Evolutionary conservation across 805 yeast genomes (phyloP), one percentile per base, ranked within the genome.

Genomic region (Sugiyamaella mastotermitis): DNA sequence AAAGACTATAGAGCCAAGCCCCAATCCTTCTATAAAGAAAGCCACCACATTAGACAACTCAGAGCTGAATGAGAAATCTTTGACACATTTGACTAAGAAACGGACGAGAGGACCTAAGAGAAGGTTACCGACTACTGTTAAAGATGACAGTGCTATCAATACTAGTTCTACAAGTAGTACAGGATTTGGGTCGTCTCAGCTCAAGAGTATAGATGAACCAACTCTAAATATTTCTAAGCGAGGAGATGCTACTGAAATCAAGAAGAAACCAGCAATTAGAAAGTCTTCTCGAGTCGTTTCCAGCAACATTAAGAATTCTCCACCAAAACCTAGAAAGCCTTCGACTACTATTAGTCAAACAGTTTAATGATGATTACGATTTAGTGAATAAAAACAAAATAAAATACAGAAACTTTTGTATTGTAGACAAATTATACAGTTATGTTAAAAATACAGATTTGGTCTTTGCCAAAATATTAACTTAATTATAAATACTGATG

Each of bases 21-120:
- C 21, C 13, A n/a, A 5, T 9, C 33, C 34, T 16, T 3, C 35
- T 24, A 17, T 43, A 5, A 20, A 37, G 37, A 48, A 48, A 31
- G 47, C 56, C 2, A 33, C 34, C 5, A 51, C 57, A 1, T 38
- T 51, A 34, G 55, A 49, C 27, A 37, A 35, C 17, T 26, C 42
- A 8, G 43, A 42, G 19, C 22, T 37, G 5, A 25, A 39, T 3
- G 21, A 41, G 15, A 42, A 42, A 37, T 34, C 37, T 14, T 41
- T 61, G 29, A 49, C 33, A 2, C 66, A 60, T 33, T 41, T 51
- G 8, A 63, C 55, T 26, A 64, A 61, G 46, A 43, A 38, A 5
- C 53, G 69, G 38, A 46, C 66, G 6, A 55, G 55, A 14, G 69
- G 67, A 1, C 69, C 68, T 15, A 63, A 55, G 38, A 48, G 71